Evolutionary conservation across 345 rosid genomes (phyloP).

Genomic region (Gossypium turneri): DNA sequence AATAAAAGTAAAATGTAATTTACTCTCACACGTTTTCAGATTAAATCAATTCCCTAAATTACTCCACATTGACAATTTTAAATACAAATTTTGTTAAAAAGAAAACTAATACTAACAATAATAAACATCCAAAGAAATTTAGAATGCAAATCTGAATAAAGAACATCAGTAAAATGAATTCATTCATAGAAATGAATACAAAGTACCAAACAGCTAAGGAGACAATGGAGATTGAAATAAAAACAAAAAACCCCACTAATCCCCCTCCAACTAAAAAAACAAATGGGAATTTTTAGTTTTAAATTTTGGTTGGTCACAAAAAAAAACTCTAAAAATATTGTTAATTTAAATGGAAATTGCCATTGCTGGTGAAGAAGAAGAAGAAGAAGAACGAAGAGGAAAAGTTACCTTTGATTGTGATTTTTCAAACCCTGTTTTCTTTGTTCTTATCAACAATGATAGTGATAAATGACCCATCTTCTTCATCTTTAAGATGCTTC

Average conservation of each 20-base stretch:
- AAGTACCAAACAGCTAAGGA: slow-evolving; percentile 32
- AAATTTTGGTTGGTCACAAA: background rate
- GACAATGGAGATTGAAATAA: slow-evolving; percentile 38
- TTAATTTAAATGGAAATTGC: slow-evolving; percentile 16
- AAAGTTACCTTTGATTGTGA: too few species aligned
- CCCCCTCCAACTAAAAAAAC: slow-evolving; percentile 17
- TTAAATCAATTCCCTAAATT: background rate
- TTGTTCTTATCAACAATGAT: slow-evolving; percentile 44
- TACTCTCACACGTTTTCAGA: fast-evolving
- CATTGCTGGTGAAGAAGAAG: slow-evolving; percentile 27
- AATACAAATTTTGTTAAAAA: background rate
- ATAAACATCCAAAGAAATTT: background rate
- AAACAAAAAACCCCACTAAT: slow-evolving; percentile 36
- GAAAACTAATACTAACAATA: background rate
- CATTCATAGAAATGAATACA: slow-evolving; percentile 36
- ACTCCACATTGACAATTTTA: background rate
- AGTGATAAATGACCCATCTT: slow-evolving; percentile 51
- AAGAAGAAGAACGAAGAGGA: too few species aligned
- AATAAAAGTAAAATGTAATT: too few species aligned
- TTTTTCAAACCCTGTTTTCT: slow-evolving; percentile 27
- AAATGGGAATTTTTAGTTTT: too few species aligned
- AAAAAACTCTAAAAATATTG: slow-evolving; percentile 10
- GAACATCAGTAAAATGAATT: slow-evolving; percentile 21
- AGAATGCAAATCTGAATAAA: slow-evolving; percentile 17
- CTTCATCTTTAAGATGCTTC: slow-evolving; percentile 35